These are phyloP conservation scores for Nemania sp. DNA, from an alignment of 2,329 filamentous ascomycete genomes.

Conservation along the genomic window DNA sequence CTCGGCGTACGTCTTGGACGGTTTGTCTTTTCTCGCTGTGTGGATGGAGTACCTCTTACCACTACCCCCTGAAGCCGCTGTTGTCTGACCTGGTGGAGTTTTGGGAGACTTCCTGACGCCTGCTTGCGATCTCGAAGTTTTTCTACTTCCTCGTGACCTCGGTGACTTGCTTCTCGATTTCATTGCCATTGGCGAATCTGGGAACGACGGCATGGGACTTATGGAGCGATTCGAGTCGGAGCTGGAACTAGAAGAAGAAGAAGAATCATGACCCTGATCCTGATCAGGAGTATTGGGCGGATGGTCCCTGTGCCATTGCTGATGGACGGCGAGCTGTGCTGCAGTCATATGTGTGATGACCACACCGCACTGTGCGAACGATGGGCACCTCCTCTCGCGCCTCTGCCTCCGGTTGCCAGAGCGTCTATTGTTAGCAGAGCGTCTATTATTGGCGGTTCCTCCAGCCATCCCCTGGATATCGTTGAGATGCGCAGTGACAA, in stretches of 20 bases:
- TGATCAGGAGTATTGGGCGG: not conserved
- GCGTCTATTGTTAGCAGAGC: too few species aligned
- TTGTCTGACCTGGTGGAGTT: too few species aligned
- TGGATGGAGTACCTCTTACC: too few species aligned
- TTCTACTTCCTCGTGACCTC: not conserved
- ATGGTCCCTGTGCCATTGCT: not conserved
- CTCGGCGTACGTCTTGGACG: too few species aligned
- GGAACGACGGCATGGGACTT: too few species aligned
- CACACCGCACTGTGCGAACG: not conserved
- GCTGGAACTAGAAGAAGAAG: not conserved
- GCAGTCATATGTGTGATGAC: not conserved
- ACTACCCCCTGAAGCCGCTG: too few species aligned
- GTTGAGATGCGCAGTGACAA: conserved; percentile 26
- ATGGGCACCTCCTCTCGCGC: not conserved
- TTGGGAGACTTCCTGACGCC: too few species aligned
- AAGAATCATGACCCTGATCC: not conserved
- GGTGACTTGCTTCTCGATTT: not conserved
- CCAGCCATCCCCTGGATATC: conserved; percentile 24
- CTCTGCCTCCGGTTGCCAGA: not conserved
- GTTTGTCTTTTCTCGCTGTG: too few species aligned
- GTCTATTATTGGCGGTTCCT: not conserved
- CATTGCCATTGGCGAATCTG: not conserved
- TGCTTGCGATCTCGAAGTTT: not conserved
- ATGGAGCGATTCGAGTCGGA: not conserved
- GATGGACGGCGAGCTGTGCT: too few species aligned